Evolutionary conservation across 1,284 basidiomycete species (phyloP), one percentile per base, ranked within the genome.

Genomic region (Malassezia nana): DNA sequence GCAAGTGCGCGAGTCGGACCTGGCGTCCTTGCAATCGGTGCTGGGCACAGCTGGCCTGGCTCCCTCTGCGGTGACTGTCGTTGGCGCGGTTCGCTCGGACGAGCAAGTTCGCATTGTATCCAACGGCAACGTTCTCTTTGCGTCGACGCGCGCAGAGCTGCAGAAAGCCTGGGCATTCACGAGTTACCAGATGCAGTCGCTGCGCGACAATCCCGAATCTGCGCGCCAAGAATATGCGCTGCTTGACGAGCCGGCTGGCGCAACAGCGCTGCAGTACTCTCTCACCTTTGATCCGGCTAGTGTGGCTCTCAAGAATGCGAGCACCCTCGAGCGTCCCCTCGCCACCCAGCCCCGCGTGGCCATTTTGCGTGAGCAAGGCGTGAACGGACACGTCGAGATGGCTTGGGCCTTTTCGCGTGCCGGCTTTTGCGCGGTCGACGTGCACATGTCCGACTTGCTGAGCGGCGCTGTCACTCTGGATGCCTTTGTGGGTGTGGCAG

Each of bases 331-430:
- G 29, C 47, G 48, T 13, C 58, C 59, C 6, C 42, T 62, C 13
- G 60, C 65, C 41, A 74, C 76, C 41, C 81, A 86, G 1, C 94
- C 92, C 7, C 86, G 83, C 72, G 89, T 99, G 16, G 92, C 90
- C 28, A 90, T 99, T 63, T 80, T 99, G 35, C 85, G 94, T 49
- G 92, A 99, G 75, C 92, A 98, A 75, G 94, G 92, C 64, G 91
- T 98, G 60, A 99, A 99, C 74, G 92, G 94, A 1, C 90, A 98
- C 57, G 79, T 89, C 44, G 92, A 99, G 78, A 96, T 99, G 92
- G 94, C 87, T 0, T 98, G 89, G 88, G 83, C 90, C 12, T 98
- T 98, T 78, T 80, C 84, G 25, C 84, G 81, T 1, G 91, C 91
- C 15, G 94, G 94, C 6, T 98, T 98, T 74, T 84, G 87, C 58